Percentiles rank a stretch among this genome's conserved stretches.
Conservation (phyloP, 192 early-diverging fungal species). For the Podochytrium sp. region DNA sequence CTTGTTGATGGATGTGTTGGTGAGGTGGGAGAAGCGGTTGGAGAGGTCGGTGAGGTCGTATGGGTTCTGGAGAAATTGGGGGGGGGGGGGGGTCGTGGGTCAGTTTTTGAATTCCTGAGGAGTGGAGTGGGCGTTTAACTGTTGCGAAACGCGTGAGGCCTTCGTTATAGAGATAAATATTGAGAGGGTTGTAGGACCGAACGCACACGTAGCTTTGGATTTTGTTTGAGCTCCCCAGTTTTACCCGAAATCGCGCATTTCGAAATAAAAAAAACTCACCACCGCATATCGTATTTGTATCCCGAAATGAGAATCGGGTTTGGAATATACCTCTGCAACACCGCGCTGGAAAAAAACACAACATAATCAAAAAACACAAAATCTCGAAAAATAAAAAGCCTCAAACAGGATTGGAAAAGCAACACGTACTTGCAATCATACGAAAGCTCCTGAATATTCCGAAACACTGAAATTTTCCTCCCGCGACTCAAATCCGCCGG, state of each 20-base stretch:
- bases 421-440: slow-evolving; percentile 52
- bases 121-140: too few relatives aligned
- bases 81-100: not conserved
- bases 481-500: slow-evolving; percentile 54
- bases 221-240: too few relatives aligned
- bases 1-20: slow-evolving; percentile 63
- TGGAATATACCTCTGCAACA: slow-evolving; percentile 49
- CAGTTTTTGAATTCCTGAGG: too few relatives aligned
- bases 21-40: slow-evolving; percentile 51
- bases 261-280: slow-evolving; percentile 36
- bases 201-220: slow-evolving; percentile 48
- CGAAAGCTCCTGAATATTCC: slow-evolving; percentile 40
- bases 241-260: too few relatives aligned
- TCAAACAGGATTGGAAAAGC: not conserved
- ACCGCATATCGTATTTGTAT: slow-evolving; percentile 57
- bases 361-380: too few relatives aligned
- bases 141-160: slow-evolving; percentile 54
- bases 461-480: slow-evolving; percentile 52
- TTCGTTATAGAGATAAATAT: slow-evolving; percentile 50
- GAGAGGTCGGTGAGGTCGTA: slow-evolving; percentile 33
- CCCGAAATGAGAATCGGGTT: slow-evolving; percentile 53
- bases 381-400: not conserved
- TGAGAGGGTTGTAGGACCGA: slow-evolving; percentile 43
- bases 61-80: not conserved
- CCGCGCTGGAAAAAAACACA: slow-evolving; percentile 41